A percentile compares a stretch with the other conserved stretches of the same genome.
Conservation (phyloP, 2,329 filamentous ascomycete species). For the Ramichloridium luteum region DNA sequence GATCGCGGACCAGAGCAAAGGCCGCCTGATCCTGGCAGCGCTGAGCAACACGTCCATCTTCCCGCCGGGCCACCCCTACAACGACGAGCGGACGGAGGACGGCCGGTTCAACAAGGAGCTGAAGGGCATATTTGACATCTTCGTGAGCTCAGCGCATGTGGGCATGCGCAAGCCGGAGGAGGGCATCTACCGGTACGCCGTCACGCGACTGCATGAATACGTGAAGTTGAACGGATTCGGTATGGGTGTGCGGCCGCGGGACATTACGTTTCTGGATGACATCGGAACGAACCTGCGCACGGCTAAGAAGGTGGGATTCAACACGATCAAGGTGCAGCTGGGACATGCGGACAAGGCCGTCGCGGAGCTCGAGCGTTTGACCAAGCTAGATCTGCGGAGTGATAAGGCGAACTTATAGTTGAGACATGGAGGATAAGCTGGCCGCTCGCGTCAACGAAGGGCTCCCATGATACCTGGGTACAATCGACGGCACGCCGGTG, state of each 20-base stretch:
- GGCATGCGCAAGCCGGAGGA: conserved; percentile 80
- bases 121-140: conserved; percentile 65
- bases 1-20: conserved; percentile 18
- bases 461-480: no score
- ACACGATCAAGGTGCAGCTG: conserved; percentile 73
- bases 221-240: conserved; percentile 43
- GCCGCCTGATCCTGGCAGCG: conserved; percentile 60
- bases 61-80: conserved; percentile 58
- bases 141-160: conserved; percentile 74
- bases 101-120: conserved; percentile 39
- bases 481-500: no score
- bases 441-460: no score
- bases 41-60: conserved; percentile 86
- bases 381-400: conserved; percentile 53
- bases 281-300: conserved; percentile 88
- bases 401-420: conserved; percentile 17
- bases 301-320: conserved; percentile 60
- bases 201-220: conserved; percentile 53
- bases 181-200: conserved; percentile 63
- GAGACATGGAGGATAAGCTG: no score
- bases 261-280: conserved; percentile 82
- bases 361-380: conserved; percentile 62
- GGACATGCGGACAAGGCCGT: conserved; percentile 73
- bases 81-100: conserved; percentile 34
- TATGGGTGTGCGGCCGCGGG: conserved; percentile 46